These are phyloP conservation scores for Yamadazyma atmosphaerica DNA, from an alignment of 1,139 yeast species.

Conservation along the genomic window DNA sequence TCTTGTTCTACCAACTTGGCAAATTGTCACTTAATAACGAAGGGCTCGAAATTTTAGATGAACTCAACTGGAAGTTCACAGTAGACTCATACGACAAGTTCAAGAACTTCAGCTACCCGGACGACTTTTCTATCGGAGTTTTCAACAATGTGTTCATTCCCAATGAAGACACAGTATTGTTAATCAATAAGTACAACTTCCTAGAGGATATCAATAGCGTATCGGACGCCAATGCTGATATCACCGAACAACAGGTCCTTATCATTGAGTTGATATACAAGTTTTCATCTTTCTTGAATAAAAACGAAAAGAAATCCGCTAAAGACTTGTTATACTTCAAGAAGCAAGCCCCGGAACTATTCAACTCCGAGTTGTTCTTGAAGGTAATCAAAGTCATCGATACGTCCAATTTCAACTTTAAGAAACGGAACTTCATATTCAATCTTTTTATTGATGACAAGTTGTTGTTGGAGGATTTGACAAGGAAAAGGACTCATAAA, in stretches of 20 bases:
- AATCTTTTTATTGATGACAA: slow-evolving; percentile 61
- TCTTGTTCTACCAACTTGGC: slow-evolving; percentile 79
- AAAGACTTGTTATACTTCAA: slow-evolving; percentile 61
- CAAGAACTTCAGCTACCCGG: slow-evolving; percentile 12
- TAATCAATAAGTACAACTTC: slow-evolving; percentile 1
- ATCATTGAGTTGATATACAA: slow-evolving; percentile 53
- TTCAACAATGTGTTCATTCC: slow-evolving; percentile 6
- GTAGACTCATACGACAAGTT: slow-evolving; percentile 46
- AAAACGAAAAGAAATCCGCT: slow-evolving; percentile 66
- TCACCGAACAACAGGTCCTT: neutral
- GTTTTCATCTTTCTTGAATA: slow-evolving; percentile 64
- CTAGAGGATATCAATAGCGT: slow-evolving; percentile 1
- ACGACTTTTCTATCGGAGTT: slow-evolving; percentile 5
- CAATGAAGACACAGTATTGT: slow-evolving; percentile 1
- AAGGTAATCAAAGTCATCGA: slow-evolving; percentile 66
- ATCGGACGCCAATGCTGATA: neutral
- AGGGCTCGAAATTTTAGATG: slow-evolving; percentile 87
- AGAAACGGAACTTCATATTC: slow-evolving; percentile 65
- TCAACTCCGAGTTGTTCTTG: slow-evolving; percentile 56
- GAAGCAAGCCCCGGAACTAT: slow-evolving; percentile 51
- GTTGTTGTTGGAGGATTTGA: slow-evolving; percentile 54
- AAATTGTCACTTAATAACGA: slow-evolving; percentile 70
- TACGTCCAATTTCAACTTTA: slow-evolving; percentile 63
- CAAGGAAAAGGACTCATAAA: no score
- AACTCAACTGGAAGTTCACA: slow-evolving; percentile 71